Percentiles rank a stretch among this genome's conserved stretches.
phyloP scores from a whole-genome alignment of 1,284 basidiomycete genomes.

The Ceratobasidium papillatum region DNA sequence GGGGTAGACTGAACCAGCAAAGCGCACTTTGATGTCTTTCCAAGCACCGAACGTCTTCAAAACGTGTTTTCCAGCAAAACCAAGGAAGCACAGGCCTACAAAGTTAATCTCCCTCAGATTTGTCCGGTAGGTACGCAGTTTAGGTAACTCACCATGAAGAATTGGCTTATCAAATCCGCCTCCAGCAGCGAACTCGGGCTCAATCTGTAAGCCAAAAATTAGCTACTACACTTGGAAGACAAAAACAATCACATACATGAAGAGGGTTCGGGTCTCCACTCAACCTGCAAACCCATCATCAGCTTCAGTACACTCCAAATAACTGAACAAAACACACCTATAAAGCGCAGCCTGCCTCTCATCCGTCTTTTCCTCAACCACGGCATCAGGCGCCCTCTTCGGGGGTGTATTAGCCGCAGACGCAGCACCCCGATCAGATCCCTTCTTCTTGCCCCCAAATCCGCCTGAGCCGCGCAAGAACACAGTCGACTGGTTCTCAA shows the following conservation, averaged over 20 bases:
- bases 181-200: conserved; percentile 91
- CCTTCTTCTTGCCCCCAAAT: conserved; percentile 90
- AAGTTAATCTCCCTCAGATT: conserved; percentile 20
- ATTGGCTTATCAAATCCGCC: conserved; percentile 96
- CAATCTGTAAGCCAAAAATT: conserved; percentile 63
- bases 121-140: conserved; percentile 50
- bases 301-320: conserved; percentile 9
- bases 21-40: conserved; percentile 97
- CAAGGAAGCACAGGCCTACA: conserved; percentile 88
- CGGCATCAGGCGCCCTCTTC: conserved; percentile 81
- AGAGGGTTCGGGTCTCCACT: conserved; percentile 93
- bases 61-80: conserved; percentile 94
- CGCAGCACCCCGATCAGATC: conserved; percentile 91
- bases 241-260: conserved; percentile 64
- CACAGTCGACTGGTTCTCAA: conserved; percentile 92
- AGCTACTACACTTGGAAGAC: not conserved
- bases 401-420: conserved; percentile 87
- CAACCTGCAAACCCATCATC: conserved; percentile 58
- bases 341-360: conserved; percentile 89
- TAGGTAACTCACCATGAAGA: conserved; percentile 61
- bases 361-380: conserved; percentile 86
- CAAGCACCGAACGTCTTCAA: conserved; percentile 85
- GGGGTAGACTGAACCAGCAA: conserved; percentile 91
- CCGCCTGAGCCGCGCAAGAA: conserved; percentile 95
- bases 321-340: conserved; percentile 59